These are phyloP conservation scores for Peziza echinospora DNA, from an alignment of 495 filamentous ascomycete species.

Conservation along the genomic window DNA sequence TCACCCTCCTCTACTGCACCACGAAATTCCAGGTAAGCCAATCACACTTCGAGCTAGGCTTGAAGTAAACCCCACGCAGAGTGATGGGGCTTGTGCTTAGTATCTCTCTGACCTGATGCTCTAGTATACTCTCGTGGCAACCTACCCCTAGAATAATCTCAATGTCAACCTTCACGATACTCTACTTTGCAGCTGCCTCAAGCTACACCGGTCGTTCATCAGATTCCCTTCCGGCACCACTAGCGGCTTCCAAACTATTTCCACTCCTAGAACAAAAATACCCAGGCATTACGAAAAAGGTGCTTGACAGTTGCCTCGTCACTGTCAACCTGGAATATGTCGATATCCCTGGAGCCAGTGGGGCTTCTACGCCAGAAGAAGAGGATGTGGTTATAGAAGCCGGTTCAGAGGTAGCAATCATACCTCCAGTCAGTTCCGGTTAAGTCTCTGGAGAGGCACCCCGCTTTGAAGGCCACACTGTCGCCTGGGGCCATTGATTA, in stretches of 20 bases:
- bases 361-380: slow-evolving; percentile 22
- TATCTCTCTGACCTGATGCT: too few species aligned
- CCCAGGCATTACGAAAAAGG: slow-evolving; percentile 49
- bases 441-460: slow-evolving; percentile 17
- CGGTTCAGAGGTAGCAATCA: slow-evolving; percentile 83
- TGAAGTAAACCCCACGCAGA: too few species aligned
- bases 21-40: too few species aligned
- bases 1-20: too few species aligned
- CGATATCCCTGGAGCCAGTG: slow-evolving; percentile 29
- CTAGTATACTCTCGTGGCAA: too few species aligned
- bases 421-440: slow-evolving; percentile 89
- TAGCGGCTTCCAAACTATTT: slow-evolving; percentile 45
- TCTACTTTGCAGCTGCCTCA: slow-evolving; percentile 70
- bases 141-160: too few species aligned
- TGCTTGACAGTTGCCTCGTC: slow-evolving; percentile 56
- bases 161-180: slow-evolving; percentile 41
- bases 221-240: slow-evolving; percentile 52
- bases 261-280: slow-evolving; percentile 52
- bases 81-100: too few species aligned
- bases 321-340: slow-evolving; percentile 81
- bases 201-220: slow-evolving; percentile 48
- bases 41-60: too few species aligned
- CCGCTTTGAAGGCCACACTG: too few species aligned
- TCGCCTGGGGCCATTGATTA: too few species aligned
- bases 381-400: slow-evolving; percentile 35